phyloP scores from a whole-genome alignment of 257 asterid species.

The Solanum pimpinellifolium region DNA sequence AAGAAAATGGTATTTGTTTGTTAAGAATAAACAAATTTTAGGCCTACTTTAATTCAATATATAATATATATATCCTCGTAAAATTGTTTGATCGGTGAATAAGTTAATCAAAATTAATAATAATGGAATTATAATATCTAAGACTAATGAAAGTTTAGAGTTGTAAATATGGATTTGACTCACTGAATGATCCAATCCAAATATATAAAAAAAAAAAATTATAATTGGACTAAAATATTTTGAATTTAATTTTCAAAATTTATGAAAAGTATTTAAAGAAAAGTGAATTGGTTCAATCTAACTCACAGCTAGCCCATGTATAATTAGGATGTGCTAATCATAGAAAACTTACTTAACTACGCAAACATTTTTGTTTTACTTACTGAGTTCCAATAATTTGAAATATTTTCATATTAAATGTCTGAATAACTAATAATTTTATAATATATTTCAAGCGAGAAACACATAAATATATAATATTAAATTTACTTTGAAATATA shows the following conservation, averaged over 20 bases:
- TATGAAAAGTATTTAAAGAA: neutral
- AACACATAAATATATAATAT: too few species aligned
- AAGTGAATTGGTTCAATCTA: neutral
- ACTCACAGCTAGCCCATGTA: neutral
- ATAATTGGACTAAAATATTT: too few species aligned
- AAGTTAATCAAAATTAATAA: too few species aligned
- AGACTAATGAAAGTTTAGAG: neutral
- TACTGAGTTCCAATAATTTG: neutral
- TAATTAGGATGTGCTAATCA: neutral
- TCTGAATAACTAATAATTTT: too few species aligned
- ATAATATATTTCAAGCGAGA: fast-evolving
- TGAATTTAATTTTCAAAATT: too few species aligned
- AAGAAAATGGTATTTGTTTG: neutral
- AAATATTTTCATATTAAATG: neutral
- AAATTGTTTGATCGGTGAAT: too few species aligned
- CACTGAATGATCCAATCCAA: neutral
- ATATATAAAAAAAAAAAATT: too few species aligned
- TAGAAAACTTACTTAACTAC: too few species aligned
- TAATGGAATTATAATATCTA: too few species aligned
- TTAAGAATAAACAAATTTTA: neutral
- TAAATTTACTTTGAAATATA: too few species aligned
- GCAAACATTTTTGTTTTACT: too few species aligned
- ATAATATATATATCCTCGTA: neutral
- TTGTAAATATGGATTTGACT: too few species aligned
- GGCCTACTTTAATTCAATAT: neutral